These are phyloP conservation scores for Globisporangium heterothallicum DNA, from an alignment of 352 stramenopile species.

Conservation along the genomic window DNA sequence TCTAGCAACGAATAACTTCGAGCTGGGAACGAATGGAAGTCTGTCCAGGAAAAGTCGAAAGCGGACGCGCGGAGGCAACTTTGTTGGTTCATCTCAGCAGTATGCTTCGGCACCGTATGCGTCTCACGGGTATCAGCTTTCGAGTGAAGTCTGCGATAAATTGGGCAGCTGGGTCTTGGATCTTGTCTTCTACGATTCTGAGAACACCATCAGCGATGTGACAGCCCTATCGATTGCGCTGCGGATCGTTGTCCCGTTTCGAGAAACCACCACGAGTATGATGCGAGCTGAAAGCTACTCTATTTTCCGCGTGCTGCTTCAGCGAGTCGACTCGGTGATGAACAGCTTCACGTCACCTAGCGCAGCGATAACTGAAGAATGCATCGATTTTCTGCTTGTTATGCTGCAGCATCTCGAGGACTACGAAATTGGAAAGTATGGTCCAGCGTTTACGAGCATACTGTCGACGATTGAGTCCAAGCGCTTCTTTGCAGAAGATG, in stretches of 20 bases:
- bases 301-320: conserved; percentile 33
- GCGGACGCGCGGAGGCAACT: conserved; percentile 6
- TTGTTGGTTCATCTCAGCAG: conserved; percentile 4
- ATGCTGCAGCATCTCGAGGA: conserved; percentile 45
- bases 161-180: conserved; percentile 36
- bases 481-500: conserved; percentile 13
- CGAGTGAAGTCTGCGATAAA: conserved; percentile 20
- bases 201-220: conserved; percentile 23
- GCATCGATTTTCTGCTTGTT: conserved; percentile 38
- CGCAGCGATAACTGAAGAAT: conserved; percentile 22
- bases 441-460: conserved; percentile 28
- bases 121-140: background rate
- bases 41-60: conserved; percentile 14
- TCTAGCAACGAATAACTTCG: conserved; percentile 14
- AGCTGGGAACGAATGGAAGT: conserved; percentile 8
- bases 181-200: conserved; percentile 33
- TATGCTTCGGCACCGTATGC: background rate
- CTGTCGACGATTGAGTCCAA: conserved; percentile 34
- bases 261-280: conserved; percentile 29
- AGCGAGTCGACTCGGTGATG: conserved; percentile 42
- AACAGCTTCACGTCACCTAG: conserved; percentile 29
- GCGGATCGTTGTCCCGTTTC: conserved; percentile 45
- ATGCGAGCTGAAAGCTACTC: conserved; percentile 31
- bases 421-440: conserved; percentile 41
- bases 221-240: conserved; percentile 25